phyloP scores from a whole-genome alignment of 805 yeast species.

The Barnettozyma salicaria region DNA sequence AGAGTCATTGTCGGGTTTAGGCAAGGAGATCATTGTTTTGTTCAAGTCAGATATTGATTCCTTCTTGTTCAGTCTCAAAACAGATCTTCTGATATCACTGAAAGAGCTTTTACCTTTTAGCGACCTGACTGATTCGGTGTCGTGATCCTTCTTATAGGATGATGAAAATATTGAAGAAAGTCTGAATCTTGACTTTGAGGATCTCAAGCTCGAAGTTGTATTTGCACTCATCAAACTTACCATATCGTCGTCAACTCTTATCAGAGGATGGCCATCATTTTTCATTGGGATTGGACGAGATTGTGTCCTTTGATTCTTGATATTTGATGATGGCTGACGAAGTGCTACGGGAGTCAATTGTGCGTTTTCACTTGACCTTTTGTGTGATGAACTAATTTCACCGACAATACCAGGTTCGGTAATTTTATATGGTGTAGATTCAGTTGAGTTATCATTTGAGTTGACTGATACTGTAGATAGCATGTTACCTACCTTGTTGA shows the following conservation, averaged over 20 bases:
- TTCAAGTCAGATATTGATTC: constrained; percentile 23
- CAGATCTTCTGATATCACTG: constrained; percentile 28
- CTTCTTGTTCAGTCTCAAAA: constrained; percentile 21
- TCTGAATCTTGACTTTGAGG: constrained; percentile 24
- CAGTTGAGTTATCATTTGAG: constrained; percentile 17
- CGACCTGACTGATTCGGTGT: constrained; percentile 23
- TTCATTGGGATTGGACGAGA: constrained; percentile 4
- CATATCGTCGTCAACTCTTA: constrained; percentile 15
- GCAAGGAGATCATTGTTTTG: constrained; percentile 45
- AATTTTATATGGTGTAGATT: constrained; percentile 19
- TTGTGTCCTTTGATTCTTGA: constrained; percentile 11
- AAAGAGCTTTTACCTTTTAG: constrained; percentile 22
- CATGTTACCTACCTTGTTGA: constrained; percentile 22
- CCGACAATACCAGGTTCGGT: constrained; percentile 24
- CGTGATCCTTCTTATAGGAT: constrained; percentile 14
- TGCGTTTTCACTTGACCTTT: constrained; percentile 10
- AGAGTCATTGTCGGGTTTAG: constrained; percentile 48
- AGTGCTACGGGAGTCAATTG: constrained; percentile 10
- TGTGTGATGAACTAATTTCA: constrained; percentile 5
- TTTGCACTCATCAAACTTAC: constrained; percentile 16
- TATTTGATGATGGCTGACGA: constrained; percentile 4
- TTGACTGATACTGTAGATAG: constrained; percentile 23
- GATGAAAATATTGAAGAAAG: constrained; percentile 23
- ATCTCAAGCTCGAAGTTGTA: constrained; percentile 20
- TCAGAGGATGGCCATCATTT: constrained; percentile 2